Percentiles rank a stretch among this genome's conserved stretches.
These are phyloP conservation scores for Rhizopus delemar DNA, from an alignment of 371 early-diverging fungal genomes.

Conservation along the genomic window DNA sequence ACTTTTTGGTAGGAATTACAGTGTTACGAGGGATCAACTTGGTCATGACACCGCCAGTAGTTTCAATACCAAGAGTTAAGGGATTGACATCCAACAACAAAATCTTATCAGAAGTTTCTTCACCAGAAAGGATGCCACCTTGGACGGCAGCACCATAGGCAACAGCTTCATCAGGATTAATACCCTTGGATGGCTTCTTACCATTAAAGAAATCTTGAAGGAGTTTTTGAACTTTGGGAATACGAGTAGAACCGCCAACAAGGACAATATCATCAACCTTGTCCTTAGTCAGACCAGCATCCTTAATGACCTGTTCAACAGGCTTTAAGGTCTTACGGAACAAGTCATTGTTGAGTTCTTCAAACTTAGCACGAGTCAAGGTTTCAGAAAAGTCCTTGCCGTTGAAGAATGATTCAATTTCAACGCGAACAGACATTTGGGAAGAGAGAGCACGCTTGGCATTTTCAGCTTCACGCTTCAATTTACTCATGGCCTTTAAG, in stretches of 20 bases:
- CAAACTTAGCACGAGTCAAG: slow-evolving; percentile 94
- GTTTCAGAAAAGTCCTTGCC: slow-evolving; percentile 98
- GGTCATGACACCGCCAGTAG: slow-evolving; percentile 95
- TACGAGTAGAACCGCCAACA: slow-evolving; percentile 99
- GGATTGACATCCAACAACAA: slow-evolving; percentile 98
- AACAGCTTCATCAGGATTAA: slow-evolving; percentile 99
- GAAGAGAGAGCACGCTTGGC: slow-evolving; percentile 91
- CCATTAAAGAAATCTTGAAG: slow-evolving; percentile 92
- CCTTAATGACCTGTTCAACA: slow-evolving; percentile 96
- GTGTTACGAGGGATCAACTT: slow-evolving; percentile 96
- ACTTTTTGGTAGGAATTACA: slow-evolving; percentile 98
- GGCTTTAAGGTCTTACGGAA: slow-evolving; percentile 96
- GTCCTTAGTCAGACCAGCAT: slow-evolving; percentile 86
- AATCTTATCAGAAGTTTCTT: slow-evolving; percentile 76
- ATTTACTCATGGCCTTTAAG: slow-evolving; percentile 78
- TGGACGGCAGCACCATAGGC: slow-evolving; percentile 99
- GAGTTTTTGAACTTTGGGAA: slow-evolving; percentile 96
- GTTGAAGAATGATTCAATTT: slow-evolving; percentile 91
- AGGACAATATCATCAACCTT: slow-evolving; percentile 97
- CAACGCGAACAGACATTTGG: slow-evolving; percentile 76
- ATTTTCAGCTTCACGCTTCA: slow-evolving; percentile 87
- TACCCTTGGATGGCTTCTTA: slow-evolving; percentile 91
- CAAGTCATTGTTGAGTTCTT: slow-evolving; percentile 86
- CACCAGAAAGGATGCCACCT: slow-evolving; percentile 96
- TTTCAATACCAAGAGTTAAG: slow-evolving; percentile 97